Evolutionary conservation across 208 protist species (phyloP), one percentile per base, ranked within the genome.

Genomic region (Trypanosomatidae sp.): DNA sequence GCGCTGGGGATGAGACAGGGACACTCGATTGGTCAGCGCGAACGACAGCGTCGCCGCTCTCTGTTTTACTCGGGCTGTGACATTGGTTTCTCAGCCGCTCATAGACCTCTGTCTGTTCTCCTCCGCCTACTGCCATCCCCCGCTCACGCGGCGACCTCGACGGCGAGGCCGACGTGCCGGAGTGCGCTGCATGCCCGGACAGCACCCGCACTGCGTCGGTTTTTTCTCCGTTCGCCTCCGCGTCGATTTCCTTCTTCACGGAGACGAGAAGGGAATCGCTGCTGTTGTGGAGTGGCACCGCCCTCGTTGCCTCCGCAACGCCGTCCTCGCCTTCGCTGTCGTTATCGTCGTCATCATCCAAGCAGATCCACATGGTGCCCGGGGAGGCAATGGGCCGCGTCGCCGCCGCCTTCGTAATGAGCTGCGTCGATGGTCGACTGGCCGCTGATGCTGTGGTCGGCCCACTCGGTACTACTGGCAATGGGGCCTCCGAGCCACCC

Each of bases 331-430:
- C 68, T 17, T 58, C 69, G 6, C 28, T 30, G 19, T 69, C 82
- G 12, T 86, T 80, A 25, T 91, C 82, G 69, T 92, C 87, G 71
- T 90, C 83, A 55, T 92, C 87, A 47, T 92, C 86, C 15, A 94
- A 68, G 72, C 81, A 89, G 71, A 94, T 94, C 90, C 90, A 94
- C 76, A 91, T 56, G 28, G 87, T 92, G 60, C 74, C 80, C 8
- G 90, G 87, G 2, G 90, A 89, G 17, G 77, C 79, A 6, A 74
- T 70, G 33, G 90, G 90, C 10, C 82, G 84, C 50, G 87, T 78
- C 7, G 87, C 90, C 1, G 85, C 90, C 0, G 85, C 87, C 33
- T 78, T 79, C 5, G 79, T 79, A 62, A 92, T 84, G 30, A 91
- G 77, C 67, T 84, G 80, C 44, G 87, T 87, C 15, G 86, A 90